Conservation (phyloP, 2,329 filamentous ascomycete species). For the Pseudogymnoascus sp. region DNA sequence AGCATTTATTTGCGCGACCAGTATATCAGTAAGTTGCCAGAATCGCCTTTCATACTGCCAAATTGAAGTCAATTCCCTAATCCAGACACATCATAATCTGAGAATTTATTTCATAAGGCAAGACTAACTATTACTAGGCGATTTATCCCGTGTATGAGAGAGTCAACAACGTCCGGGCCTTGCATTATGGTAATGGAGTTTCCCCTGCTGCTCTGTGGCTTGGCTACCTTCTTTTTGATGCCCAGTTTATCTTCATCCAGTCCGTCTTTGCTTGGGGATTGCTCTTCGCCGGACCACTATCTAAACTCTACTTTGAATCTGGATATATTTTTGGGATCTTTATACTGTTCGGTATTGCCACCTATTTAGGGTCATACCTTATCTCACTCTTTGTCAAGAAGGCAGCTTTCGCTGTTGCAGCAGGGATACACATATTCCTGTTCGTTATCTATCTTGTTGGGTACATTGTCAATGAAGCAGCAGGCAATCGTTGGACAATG, state of each 20-base stretch:
- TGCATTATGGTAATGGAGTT: constrained; percentile 26
- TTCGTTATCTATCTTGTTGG: constrained; percentile 43
- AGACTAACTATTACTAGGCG: background rate
- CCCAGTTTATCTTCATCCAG: constrained; percentile 23
- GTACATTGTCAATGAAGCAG: constrained; percentile 49
- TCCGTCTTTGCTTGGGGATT: constrained; percentile 20
- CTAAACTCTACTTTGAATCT: constrained; percentile 19
- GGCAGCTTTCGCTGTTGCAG: constrained; percentile 23
- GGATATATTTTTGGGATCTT: constrained; percentile 21
- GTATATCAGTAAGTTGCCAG: constrained; percentile 17
- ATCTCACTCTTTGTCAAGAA: constrained; percentile 23
- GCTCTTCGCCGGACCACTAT: constrained; percentile 16
- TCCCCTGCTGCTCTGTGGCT: constrained; percentile 23
- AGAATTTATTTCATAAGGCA: background rate
- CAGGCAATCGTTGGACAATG: constrained; percentile 44
- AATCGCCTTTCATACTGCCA: background rate
- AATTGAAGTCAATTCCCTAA: background rate
- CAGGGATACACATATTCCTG: constrained; percentile 26
- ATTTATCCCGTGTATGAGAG: constrained; percentile 25
- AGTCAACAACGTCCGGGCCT: constrained; percentile 21
- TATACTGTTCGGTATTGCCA: constrained; percentile 24
- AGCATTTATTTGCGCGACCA: constrained; percentile 19
- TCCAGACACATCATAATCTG: background rate
- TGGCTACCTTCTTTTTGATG: constrained; percentile 24
- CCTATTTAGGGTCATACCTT: constrained; percentile 23